Percentiles rank a stretch among this genome's conserved stretches.
Evolutionary conservation across 164 flowering plant genomes (phyloP).

Genomic region (Piper betle): DNA sequence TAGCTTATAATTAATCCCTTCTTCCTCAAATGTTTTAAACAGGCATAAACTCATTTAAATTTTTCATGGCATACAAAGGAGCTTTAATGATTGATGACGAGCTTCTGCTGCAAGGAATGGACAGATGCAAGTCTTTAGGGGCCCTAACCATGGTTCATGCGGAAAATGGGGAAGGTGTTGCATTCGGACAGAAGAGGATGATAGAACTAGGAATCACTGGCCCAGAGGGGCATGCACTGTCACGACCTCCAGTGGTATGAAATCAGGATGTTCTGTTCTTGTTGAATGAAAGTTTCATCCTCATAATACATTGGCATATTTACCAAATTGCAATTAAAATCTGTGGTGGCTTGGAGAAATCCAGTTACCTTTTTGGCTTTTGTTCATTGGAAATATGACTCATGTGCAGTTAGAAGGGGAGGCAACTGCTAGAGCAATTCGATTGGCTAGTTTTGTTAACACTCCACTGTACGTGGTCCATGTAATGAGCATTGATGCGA

Average conservation of each 20-base stretch:
- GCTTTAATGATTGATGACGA: constrained; percentile 69
- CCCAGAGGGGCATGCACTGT: constrained; percentile 96
- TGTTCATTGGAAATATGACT: not conserved
- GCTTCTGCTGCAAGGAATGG: constrained; percentile 63
- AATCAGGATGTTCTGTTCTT: not conserved
- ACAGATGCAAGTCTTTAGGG: constrained; percentile 93
- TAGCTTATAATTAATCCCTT: not conserved
- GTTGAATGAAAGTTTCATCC: constrained; percentile 1
- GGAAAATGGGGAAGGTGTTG: constrained; percentile 97
- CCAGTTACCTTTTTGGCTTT: not conserved
- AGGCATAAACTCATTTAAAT: constrained; percentile 97
- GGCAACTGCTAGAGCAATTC: constrained; percentile 94
- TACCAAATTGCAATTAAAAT: no score
- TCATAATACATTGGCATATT: no score
- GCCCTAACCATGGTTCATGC: constrained; percentile 98
- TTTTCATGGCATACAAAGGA: constrained; percentile 88
- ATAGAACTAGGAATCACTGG: constrained; percentile 92
- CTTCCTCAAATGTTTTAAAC: constrained; percentile 6
- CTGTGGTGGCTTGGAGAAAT: not conserved
- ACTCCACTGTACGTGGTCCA: constrained; percentile 93
- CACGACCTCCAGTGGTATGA: constrained; percentile 83
- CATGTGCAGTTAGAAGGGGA: constrained; percentile 84
- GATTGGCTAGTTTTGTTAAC: constrained; percentile 82
- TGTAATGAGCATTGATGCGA: constrained; percentile 98
- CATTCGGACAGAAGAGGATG: constrained; percentile 83